These are phyloP conservation scores for Amanita rubescens DNA, from an alignment of 768 basidiomycete genomes.

Conservation along the genomic window DNA sequence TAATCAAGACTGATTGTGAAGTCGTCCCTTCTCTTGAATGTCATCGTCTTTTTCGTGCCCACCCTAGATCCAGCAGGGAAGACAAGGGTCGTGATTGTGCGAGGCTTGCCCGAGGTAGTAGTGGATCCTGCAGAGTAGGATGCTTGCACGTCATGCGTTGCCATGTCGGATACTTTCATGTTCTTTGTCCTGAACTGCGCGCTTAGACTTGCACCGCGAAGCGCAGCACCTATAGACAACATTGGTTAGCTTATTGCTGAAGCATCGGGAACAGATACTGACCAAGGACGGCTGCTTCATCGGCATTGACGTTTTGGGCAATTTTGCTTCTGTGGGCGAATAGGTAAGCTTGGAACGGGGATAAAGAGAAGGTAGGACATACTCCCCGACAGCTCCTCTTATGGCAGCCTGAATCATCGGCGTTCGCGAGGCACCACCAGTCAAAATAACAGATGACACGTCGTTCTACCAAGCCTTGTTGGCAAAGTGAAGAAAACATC, in stretches of 20 bases:
- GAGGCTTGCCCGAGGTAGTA: constrained; percentile 38
- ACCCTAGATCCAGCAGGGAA: constrained; percentile 74
- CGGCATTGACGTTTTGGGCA: constrained; percentile 92
- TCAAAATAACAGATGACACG: constrained; percentile 73
- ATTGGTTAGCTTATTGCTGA: constrained; percentile 5
- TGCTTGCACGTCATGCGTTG: constrained; percentile 67
- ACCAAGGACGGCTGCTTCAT: constrained; percentile 92
- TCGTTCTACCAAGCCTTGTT: no score
- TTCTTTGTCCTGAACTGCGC: constrained; percentile 94
- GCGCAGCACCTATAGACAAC: constrained; percentile 54
- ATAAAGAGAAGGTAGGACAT: constrained; percentile 21
- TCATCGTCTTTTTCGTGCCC: constrained; percentile 79
- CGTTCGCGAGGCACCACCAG: constrained; percentile 81
- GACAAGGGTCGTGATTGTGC: constrained; percentile 68
- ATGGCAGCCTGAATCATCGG: constrained; percentile 89
- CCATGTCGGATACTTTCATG: constrained; percentile 71
- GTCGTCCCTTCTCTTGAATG: constrained; percentile 80
- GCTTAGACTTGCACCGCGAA: constrained; percentile 84
- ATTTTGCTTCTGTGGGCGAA: constrained; percentile 56
- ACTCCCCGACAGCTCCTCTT: constrained; percentile 71
- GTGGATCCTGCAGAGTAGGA: constrained; percentile 65
- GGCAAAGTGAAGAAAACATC: no score
- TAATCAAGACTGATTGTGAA: constrained; percentile 76
- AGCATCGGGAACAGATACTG: constrained; percentile 3
- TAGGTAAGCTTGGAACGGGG: not conserved